Evolutionary conservation across 192 early-diverging fungal species (phyloP), one percentile per base, ranked within the genome.

Genomic region (Polychytrium aggregatum): DNA sequence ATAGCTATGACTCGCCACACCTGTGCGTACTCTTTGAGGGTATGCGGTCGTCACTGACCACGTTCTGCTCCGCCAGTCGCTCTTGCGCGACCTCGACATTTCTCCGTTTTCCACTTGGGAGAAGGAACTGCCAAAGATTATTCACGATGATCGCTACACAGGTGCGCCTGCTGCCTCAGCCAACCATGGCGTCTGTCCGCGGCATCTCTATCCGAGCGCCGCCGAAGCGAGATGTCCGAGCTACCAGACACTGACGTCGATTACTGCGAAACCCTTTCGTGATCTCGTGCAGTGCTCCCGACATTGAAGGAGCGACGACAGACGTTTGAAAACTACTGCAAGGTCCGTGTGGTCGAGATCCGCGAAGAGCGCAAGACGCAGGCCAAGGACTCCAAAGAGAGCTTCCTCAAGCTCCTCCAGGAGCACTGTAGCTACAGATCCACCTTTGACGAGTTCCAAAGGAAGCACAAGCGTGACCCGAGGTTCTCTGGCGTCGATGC

Each of bases 21-120:
- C n/a, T n/a, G n/a, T n/a, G n/a, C n/a, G n/a, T n/a, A n/a, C n/a
- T n/a, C n/a, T n/a, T n/a, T n/a, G n/a, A n/a, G n/a, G n/a, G n/a
- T n/a, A n/a, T n/a, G n/a, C n/a, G n/a, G n/a, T n/a, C n/a, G n/a
- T n/a, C n/a, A n/a, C n/a, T n/a, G n/a, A n/a, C n/a, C n/a, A n/a
- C n/a, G n/a, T n/a, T n/a, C n/a, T n/a, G n/a, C n/a, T n/a, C n/a
- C n/a, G n/a, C n/a, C n/a, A n/a, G 69, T 46, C 62, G 33, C 45
- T 88, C 52, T 59, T 88, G 38, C 65, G 70, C 17, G 87, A 89
- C 47, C 67, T 65, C 26, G 67, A 83, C 16, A 76, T 85, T 17
- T 78, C 70, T n/a, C 85, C 82, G 22, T 90, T 82, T 46, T 71
- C 84, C 21, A 81, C 79, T 4, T 85, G 79, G 76, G 79, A 83